Percentiles rank a stretch among this genome's conserved stretches.
phyloP scores from a whole-genome alignment of 495 filamentous ascomycete genomes.

The Aspergillus coremiiformis region DNA sequence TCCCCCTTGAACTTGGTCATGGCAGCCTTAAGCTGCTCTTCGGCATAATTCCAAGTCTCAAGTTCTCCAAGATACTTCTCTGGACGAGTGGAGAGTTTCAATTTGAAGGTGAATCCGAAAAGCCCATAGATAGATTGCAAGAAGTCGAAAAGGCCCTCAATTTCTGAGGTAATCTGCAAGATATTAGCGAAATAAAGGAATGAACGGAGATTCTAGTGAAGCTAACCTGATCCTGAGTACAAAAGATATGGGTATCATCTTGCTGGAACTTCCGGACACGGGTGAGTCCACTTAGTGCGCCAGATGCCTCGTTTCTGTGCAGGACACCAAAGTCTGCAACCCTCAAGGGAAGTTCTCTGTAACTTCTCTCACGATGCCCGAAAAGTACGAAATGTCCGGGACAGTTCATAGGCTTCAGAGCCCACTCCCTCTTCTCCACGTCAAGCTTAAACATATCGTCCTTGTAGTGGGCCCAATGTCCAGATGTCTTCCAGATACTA shows the following conservation, averaged over 20 bases:
- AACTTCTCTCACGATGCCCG: conserved; percentile 67
- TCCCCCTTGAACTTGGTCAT: conserved; percentile 71
- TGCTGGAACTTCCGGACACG: conserved; percentile 90
- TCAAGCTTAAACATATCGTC: conserved; percentile 96
- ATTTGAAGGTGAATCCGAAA: conserved; percentile 90
- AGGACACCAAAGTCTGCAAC: conserved; percentile 94
- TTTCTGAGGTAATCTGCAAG: conserved; percentile 70
- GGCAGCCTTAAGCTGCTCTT: conserved; percentile 66
- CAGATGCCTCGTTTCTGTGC: conserved; percentile 90
- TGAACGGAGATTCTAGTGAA: background rate
- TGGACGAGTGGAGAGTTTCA: conserved; percentile 90
- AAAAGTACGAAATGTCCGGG: conserved; percentile 81
- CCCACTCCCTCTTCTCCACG: conserved; percentile 74
- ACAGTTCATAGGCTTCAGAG: conserved; percentile 97
- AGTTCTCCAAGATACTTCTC: conserved; percentile 84
- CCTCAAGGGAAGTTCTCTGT: conserved; percentile 80
- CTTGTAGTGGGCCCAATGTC: conserved; percentile 92
- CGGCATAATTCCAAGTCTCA: conserved; percentile 84
- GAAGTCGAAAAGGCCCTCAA: conserved; percentile 84
- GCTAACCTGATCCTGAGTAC: conserved; percentile 61
- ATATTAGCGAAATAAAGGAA: conserved; percentile 6
- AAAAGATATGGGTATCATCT: conserved; percentile 94
- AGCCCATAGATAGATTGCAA: conserved; percentile 75
- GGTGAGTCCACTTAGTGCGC: conserved; percentile 82
- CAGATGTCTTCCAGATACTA: conserved; percentile 84